Base-by-base conservation (phyloP, 2,329 filamentous ascomycete genomes). In the Bipolaris oryzae region DNA sequence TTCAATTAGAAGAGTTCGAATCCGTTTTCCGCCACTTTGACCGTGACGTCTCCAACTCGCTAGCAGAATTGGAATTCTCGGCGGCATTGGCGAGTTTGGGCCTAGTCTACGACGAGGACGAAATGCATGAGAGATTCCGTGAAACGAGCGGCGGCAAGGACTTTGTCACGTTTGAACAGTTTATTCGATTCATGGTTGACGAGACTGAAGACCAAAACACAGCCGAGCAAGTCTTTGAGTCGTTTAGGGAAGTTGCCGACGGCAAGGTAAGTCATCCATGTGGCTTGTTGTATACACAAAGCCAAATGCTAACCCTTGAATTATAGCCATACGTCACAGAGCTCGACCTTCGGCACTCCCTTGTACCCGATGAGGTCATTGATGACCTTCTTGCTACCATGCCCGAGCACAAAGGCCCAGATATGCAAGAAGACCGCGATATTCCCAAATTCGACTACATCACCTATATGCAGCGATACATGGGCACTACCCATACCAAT, bases 171-270 rank as follows among this genome's bases (percentile, higher is more conserved):
- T 99, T 99, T 73, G 95, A 99, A 80, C 94, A 98, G 77, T 99
- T 99, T 74, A 99, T 99, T 75, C 88, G 91, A 37, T 99, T 99
- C 83, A 99, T 99, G 95, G 95, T 99, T 45, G 92, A 96, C 67
- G 95, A 97, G 47, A 99, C 95, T 11, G 95, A 99, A 78, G 95
- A 99, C 74, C 95, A 99, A 79, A 97, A 99, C 76, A 97, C 93
- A 3, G 95, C 95, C 11, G 95, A 98, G 78, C 95, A 99, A 77
- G 95, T 99, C 5, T 98, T 95, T 81, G 94, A 99, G 79, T 96
- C 90, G 62, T 99, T 99, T 85, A 87, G 89, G 55, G 95, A 99
- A 78, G 95, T 99, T 43, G 95, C 95, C 16, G 95, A 99, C 79
- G 95, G 95, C 64, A 99, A 99, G 80, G 84, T 85, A 75, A 66